phyloP scores from a whole-genome alignment of 495 filamentous ascomycete species.

The Penicillium alfredii region DNA sequence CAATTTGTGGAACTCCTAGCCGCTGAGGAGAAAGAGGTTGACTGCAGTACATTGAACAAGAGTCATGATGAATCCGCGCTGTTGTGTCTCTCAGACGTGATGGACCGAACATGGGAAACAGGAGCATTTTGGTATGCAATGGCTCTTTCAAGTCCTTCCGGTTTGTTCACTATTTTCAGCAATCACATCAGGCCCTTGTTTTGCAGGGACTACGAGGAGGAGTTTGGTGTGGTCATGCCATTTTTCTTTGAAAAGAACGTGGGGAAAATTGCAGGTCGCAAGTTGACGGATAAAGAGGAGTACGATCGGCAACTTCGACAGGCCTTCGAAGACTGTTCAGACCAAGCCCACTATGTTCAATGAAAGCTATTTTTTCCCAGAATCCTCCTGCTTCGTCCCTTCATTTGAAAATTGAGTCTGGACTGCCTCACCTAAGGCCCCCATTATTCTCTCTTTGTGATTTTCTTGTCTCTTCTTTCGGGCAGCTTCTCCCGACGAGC shows the following conservation, averaged over 20 bases:
- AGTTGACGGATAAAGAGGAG: conserved; percentile 15
- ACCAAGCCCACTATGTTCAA: no score
- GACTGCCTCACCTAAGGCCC: no score
- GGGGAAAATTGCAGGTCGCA: conserved; percentile 7
- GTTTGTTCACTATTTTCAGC: conserved; percentile 16
- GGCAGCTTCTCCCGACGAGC: no score
- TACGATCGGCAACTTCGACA: conserved; percentile 15
- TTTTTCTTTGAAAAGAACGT: conserved; percentile 16
- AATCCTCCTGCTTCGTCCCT: no score
- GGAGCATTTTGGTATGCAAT: conserved; percentile 21
- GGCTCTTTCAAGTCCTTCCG: conserved; percentile 19
- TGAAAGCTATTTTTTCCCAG: no score
- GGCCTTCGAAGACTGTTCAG: conserved; percentile 10
- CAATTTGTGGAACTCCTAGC: conserved; percentile 17
- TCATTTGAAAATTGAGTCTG: no score
- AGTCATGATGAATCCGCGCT: no score
- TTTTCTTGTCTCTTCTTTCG: no score
- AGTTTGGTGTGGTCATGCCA: conserved; percentile 18
- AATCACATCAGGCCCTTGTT: conserved; percentile 14
- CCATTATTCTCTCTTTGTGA: no score
- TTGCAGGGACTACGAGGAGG: conserved; percentile 12
- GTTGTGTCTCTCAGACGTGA: conserved; percentile 12
- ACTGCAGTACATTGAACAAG: no score
- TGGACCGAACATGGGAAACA: conserved; percentile 14
- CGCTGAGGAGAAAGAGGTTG: no score